A percentile compares a stretch with the other conserved stretches of the same genome.
Evolutionary conservation across 352 stramenopile species (phyloP).

Genomic region (Phytopythium helicoides): DNA sequence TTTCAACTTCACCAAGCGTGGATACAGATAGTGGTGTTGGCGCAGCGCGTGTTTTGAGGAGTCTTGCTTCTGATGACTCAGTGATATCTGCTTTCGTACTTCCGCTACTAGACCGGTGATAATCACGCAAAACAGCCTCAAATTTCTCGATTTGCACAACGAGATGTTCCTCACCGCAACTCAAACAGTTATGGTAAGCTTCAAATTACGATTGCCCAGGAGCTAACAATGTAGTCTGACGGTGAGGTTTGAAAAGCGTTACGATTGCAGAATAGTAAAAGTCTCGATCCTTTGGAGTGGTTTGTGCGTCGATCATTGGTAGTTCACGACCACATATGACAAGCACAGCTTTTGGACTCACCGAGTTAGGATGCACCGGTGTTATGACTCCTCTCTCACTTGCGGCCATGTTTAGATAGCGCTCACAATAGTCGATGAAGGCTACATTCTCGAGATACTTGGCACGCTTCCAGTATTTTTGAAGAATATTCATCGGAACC

Average conservation of each 20-base stretch:
- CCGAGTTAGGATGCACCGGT: neutral
- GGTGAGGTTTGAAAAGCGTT: slow-evolving; percentile 16
- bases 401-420: neutral
- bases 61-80: slow-evolving; percentile 1
- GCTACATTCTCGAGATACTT: neutral
- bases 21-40: too few relatives aligned
- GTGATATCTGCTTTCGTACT: neutral
- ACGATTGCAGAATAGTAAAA: slow-evolving; percentile 11
- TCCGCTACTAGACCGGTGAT: neutral
- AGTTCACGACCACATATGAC: slow-evolving; percentile 11
- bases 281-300: neutral
- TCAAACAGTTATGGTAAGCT: neutral
- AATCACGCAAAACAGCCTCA: slow-evolving; percentile 9
- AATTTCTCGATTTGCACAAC: neutral
- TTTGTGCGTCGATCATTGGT: neutral
- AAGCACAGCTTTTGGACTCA: neutral
- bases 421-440: slow-evolving; percentile 14
- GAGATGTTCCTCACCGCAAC: neutral
- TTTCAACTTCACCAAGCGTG: too few relatives aligned
- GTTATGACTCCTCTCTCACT: neutral
- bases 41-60: slow-evolving; percentile 3
- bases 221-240: neutral
- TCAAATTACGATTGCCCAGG: neutral
- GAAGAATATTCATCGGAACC: neutral
- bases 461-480: slow-evolving; percentile 13